Evolutionary conservation across 2,329 filamentous ascomycete genomes (phyloP), one percentile per base, ranked within the genome.

Genomic region (Phyllosticta ampelicida): DNA sequence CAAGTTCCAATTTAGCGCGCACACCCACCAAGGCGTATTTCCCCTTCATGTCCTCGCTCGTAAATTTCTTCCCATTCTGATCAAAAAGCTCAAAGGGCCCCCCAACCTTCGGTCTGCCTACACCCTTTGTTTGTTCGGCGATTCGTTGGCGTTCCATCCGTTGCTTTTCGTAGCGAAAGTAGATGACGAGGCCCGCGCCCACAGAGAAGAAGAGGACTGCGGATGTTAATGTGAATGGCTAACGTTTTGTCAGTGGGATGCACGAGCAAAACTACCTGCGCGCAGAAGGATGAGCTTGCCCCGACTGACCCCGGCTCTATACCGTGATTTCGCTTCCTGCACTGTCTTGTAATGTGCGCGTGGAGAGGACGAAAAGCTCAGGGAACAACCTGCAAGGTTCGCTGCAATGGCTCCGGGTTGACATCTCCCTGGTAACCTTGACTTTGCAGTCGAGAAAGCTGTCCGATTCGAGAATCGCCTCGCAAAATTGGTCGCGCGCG

Each of bases 151-250:
- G 83, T 70, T 94, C 86, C 84, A 99, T 86, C 67, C 94, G 86
- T 66, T 84, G 84, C 78, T 97, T 97, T 74, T 99, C 94, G 66
- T 85, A 84, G 67, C 91, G 89, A 74, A 99, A 97, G 72, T 97
- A 99, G 74, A 89, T 83, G 61, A 90, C 85, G 67, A 99, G 79
- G 26, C 84, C 86, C 11, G 77, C 85, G 65, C 89, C 90, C 2
- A 90, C 87, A 52, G 81, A 70, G 63, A 97, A 79, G 76, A 99
- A 97, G 62, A 99, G 80, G 54, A 90, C 65, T 18, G 90, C 92
- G 29, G 92, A 87, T 74, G 90, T 92, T 84, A 89, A 91, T 56
- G 91, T 96, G 77, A 99, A 97, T 28, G 94, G 94, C 86, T 90
- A 63, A 36, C 9, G 13, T 19, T 1, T 9, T 5, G 48, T 58